phyloP scores from a whole-genome alignment of 768 basidiomycete genomes.

The Plicaturopsis crispa region DNA sequence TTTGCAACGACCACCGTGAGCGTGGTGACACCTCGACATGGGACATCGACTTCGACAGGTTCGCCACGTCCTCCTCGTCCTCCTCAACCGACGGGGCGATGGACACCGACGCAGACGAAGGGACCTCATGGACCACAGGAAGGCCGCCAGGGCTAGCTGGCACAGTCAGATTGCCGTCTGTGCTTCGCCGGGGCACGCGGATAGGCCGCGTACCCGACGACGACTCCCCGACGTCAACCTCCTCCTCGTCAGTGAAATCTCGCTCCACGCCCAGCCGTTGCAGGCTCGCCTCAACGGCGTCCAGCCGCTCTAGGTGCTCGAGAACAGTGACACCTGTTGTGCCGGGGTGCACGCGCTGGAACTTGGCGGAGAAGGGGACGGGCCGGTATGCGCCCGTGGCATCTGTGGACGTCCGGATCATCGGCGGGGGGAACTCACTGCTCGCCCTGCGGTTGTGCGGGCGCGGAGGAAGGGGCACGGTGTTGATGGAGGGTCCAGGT shows the following conservation, averaged over 20 bases:
- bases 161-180: conserved; percentile 36
- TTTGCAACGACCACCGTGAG: conserved; percentile 28
- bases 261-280: conserved; percentile 64
- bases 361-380: conserved; percentile 79
- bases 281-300: conserved; percentile 73
- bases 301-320: conserved; percentile 79
- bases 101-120: too few relatives aligned
- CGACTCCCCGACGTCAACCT: conserved; percentile 60
- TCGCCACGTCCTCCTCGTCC: conserved; percentile 65
- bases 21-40: conserved; percentile 48
- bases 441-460: conserved; percentile 47
- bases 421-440: conserved; percentile 70
- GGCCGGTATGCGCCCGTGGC: conserved; percentile 60
- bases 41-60: conserved; percentile 72
- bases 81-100: too few relatives aligned
- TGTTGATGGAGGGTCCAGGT: conserved; percentile 54
- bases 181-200: conserved; percentile 10
- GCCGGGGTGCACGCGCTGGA: conserved; percentile 75
- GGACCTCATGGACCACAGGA: too few relatives aligned
- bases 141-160: conserved; percentile 57
- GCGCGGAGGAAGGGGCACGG: conserved; percentile 46
- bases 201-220: conserved; percentile 19
- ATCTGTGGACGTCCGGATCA: conserved; percentile 57
- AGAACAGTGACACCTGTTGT: conserved; percentile 83
- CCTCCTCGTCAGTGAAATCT: conserved; percentile 39